phyloP scores from a whole-genome alignment of 2,329 filamentous ascomycete genomes.

The Peltaster fructicola region DNA sequence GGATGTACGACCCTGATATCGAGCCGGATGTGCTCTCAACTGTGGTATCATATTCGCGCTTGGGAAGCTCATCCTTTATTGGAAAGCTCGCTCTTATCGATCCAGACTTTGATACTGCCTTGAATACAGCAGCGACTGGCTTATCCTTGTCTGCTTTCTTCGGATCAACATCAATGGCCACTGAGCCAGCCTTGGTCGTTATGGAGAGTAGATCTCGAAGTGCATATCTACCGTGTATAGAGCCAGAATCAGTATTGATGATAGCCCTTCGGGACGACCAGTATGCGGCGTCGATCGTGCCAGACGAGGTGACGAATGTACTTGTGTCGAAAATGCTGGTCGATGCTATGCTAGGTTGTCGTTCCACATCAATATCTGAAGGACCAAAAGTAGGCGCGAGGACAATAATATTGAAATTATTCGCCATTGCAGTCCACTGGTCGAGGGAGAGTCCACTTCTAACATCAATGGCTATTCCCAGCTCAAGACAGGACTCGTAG shows the following conservation, averaged over 20 bases:
- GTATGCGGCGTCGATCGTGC: conserved; percentile 16
- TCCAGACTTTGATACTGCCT: conserved; percentile 19
- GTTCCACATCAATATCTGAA: too few species aligned
- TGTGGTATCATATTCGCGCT: conserved; percentile 24
- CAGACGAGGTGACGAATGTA: conserved; percentile 19
- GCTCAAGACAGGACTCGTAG: too few species aligned
- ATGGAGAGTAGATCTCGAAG: conserved; percentile 24
- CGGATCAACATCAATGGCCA: conserved; percentile 24
- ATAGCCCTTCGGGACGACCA: conserved; percentile 22
- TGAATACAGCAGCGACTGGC: conserved; percentile 16
- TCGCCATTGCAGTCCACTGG: too few species aligned
- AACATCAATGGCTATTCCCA: too few species aligned
- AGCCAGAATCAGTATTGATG: conserved; percentile 23
- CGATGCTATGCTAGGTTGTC: too few species aligned
- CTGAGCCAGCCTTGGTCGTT: conserved; percentile 23
- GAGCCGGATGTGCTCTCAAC: conserved; percentile 22
- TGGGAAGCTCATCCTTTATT: conserved; percentile 14
- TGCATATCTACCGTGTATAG: conserved; percentile 24
- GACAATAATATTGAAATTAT: too few species aligned
- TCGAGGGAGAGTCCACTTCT: too few species aligned
- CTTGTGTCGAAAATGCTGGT: conserved; percentile 15
- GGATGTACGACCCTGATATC: conserved; percentile 23
- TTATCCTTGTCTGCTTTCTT: conserved; percentile 11
- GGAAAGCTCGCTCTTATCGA: conserved; percentile 21
- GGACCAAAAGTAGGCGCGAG: too few species aligned